Percentiles rank a stretch among this genome's conserved stretches.
These are phyloP conservation scores for Vigna trinervia DNA, from an alignment of 306 rosid species.

Conservation along the genomic window DNA sequence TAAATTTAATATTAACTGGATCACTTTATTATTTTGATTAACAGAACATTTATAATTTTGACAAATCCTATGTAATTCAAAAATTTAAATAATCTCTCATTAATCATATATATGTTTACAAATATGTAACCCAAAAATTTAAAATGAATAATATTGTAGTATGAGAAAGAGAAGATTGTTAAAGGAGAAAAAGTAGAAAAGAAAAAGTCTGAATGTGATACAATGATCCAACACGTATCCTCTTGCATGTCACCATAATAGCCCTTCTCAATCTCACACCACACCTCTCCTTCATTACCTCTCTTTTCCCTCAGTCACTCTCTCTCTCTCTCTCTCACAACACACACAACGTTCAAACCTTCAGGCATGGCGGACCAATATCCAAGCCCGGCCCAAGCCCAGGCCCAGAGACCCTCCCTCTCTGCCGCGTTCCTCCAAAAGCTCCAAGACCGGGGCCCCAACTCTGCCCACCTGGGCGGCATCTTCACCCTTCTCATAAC, in stretches of 20 bases:
- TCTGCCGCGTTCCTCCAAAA: conserved; percentile 45
- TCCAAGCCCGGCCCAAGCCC: conserved; percentile 31
- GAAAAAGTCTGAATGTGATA: background rate
- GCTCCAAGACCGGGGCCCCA: conserved; percentile 56
- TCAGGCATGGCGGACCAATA: conserved; percentile 66
- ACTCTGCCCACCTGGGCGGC: conserved; percentile 64
- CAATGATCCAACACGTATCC: conserved; percentile 57
- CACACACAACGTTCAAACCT: background rate
- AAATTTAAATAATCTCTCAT: no score
- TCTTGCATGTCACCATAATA: conserved; percentile 56
- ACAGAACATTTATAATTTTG: no score
- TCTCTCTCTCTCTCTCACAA: background rate
- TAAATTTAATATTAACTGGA: no score
- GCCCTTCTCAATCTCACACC: conserved; percentile 34
- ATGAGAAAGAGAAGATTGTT: no score
- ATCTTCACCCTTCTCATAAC: conserved; percentile 60
- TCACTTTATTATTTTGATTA: no score
- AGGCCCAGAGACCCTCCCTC: conserved; percentile 12
- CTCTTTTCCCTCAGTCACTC: background rate
- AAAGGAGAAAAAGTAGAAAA: background rate
- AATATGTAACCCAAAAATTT: no score
- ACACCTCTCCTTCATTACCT: background rate
- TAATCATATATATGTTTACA: no score
- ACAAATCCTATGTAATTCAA: no score
- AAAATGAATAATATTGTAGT: no score